A percentile compares a stretch with the other conserved stretches of the same genome.
Conservation (phyloP, 148 eudicot species). For the Nepenthes mirabilis region DNA sequence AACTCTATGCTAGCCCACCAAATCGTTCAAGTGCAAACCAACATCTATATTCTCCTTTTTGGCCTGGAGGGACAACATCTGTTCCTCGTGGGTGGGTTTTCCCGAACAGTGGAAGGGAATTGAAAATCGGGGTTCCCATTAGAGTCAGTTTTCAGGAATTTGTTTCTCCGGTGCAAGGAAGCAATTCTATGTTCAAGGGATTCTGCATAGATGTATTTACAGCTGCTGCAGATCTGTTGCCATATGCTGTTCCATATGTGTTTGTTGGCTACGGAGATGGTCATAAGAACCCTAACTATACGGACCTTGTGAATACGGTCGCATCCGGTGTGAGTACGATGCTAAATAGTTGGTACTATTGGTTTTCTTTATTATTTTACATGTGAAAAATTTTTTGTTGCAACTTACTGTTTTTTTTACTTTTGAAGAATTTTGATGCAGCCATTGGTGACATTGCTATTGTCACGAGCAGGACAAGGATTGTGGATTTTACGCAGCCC, state of each 20-base stretch:
- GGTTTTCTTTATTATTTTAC: background rate
- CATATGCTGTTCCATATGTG: slow-evolving; percentile 77
- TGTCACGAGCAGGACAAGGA: slow-evolving; percentile 56
- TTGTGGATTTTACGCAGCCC: slow-evolving; percentile 93
- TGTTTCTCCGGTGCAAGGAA: slow-evolving; percentile 53
- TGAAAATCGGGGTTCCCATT: slow-evolving; percentile 71
- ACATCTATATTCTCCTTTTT: slow-evolving; percentile 42
- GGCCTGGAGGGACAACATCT: slow-evolving; percentile 70
- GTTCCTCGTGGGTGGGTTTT: slow-evolving; percentile 97
- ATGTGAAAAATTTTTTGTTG: background rate
- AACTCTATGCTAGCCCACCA: slow-evolving; percentile 38
- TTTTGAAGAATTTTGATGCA: slow-evolving; percentile 55
- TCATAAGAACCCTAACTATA: slow-evolving; percentile 62
- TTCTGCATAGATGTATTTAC: slow-evolving; percentile 85
- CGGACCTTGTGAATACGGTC: slow-evolving; percentile 49
- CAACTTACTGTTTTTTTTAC: background rate
- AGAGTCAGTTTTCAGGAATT: slow-evolving; percentile 69
- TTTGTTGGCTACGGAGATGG: slow-evolving; percentile 78
- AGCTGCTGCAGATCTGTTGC: slow-evolving; percentile 69
- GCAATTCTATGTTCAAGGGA: slow-evolving; percentile 53
- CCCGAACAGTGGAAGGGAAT: slow-evolving; percentile 60
- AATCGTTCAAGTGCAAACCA: slow-evolving; percentile 52
- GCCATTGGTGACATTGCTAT: slow-evolving; percentile 93
- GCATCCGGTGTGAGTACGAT: slow-evolving; percentile 56
- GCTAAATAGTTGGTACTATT: background rate